Evolutionary conservation across 1,139 yeast genomes (phyloP).

Genomic region (Kurtzmaniella quercitrusa): DNA sequence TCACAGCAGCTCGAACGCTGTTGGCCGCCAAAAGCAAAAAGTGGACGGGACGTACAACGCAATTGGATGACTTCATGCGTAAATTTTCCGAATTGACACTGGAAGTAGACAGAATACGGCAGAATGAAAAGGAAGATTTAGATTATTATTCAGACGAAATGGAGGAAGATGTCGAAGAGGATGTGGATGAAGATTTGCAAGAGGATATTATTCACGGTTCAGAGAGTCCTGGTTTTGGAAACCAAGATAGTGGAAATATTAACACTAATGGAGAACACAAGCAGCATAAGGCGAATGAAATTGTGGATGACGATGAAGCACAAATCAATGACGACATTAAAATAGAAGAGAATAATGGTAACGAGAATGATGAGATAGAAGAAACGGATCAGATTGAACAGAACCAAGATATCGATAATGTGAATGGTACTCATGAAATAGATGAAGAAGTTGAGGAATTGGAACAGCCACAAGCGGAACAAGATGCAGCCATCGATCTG

Average conservation of each 20-base stretch:
- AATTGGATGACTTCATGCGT: constrained; percentile 35
- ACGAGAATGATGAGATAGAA: constrained; percentile 12
- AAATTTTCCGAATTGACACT: constrained; percentile 28
- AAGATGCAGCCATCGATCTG: not conserved
- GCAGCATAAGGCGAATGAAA: constrained; percentile 18
- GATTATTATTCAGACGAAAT: constrained; percentile 9
- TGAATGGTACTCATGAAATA: not conserved
- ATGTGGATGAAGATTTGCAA: constrained; percentile 16
- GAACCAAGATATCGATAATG: constrained; percentile 9
- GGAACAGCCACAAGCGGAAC: not conserved
- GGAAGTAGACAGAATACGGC: constrained; percentile 28
- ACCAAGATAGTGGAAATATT: constrained; percentile 13
- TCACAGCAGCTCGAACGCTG: constrained; percentile 29
- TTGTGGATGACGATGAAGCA: constrained; percentile 16
- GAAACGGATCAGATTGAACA: constrained; percentile 5
- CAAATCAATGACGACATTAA: constrained; percentile 9
- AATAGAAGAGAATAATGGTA: constrained; percentile 10
- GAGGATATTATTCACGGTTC: constrained; percentile 11
- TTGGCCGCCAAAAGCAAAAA: constrained; percentile 29
- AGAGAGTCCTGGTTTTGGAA: no score
- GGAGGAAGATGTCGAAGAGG: constrained; percentile 10
- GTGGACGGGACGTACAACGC: constrained; percentile 40
- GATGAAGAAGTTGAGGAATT: constrained; percentile 3
- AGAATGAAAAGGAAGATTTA: constrained; percentile 16
- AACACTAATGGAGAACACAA: constrained; percentile 8